These are phyloP conservation scores for Pleurotus tuber-regium DNA, from an alignment of 768 basidiomycete genomes.

Conservation along the genomic window DNA sequence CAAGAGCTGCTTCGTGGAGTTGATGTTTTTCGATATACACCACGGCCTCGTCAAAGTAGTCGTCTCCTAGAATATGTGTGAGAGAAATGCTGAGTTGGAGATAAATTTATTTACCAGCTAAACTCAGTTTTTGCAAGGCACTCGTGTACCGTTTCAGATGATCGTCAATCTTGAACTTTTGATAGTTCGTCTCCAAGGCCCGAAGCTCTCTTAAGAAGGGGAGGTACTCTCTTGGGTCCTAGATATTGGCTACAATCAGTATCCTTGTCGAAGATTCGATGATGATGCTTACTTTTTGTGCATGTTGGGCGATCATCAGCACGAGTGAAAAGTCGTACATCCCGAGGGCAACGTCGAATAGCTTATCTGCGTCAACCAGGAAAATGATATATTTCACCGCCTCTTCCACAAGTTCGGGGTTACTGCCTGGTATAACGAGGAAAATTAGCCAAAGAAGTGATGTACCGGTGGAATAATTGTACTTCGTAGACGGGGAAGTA, in stretches of 20 bases:
- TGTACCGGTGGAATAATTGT: constrained; percentile 4
- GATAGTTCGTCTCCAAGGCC: constrained; percentile 75
- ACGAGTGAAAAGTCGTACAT: constrained; percentile 99
- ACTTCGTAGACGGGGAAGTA: constrained; percentile 82
- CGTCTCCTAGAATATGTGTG: constrained; percentile 44
- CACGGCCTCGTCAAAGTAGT: constrained; percentile 76
- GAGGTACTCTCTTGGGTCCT: constrained; percentile 98
- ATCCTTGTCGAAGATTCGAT: neutral
- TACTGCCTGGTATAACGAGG: constrained; percentile 33
- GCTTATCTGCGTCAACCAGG: constrained; percentile 85
- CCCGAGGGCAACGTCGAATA: constrained; percentile 94
- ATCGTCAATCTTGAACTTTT: constrained; percentile 90
- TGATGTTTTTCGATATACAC: constrained; percentile 76
- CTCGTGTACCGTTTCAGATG: constrained; percentile 74
- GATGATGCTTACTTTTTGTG: constrained; percentile 72
- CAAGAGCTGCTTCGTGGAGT: constrained; percentile 71
- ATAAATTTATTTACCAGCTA: constrained; percentile 52
- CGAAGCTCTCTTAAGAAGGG: constrained; percentile 93
- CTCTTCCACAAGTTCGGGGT: constrained; percentile 84
- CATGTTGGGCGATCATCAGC: constrained; percentile 93
- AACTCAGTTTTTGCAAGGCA: constrained; percentile 71
- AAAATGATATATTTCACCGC: constrained; percentile 99
- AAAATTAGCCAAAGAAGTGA: constrained; percentile 8
- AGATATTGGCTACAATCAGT: constrained; percentile 9
- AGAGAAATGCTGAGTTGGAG: neutral